Evolutionary conservation across 148 eudicot species (phyloP), one percentile per base, ranked within the genome.

Genomic region (Bassia scoparia): DNA sequence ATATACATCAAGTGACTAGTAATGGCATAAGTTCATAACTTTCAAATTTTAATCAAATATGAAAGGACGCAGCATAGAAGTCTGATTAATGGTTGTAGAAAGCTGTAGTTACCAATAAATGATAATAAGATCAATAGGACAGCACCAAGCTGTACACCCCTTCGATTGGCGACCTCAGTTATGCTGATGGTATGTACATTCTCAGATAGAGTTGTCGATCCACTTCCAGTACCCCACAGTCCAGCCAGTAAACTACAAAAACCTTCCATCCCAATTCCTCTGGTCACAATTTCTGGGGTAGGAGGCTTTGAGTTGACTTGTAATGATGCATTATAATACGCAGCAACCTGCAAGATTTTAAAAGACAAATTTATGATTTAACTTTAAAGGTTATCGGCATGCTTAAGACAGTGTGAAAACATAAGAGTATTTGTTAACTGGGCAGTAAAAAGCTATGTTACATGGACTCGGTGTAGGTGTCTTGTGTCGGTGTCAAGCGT

Each of bases 251-350:
- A 69, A 83, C 97, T 95, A 75, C 96, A 95, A 74, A 91, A 89
- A 31, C 98, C 98, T 88, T 95, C 98, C 80, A 95, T 59, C 60
- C 90, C 98, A 56, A 91, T 87, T 65, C 97, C 98, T 87, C 97
- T 87, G 70, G 86, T 84, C 67, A 91, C 97, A 71, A 88, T 75
- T 55, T 89, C 92, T 6, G 82, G 89, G 44, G 92, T 89, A 24
- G 98, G 98, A 83, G 98, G 89, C 82, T 80, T 91, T 66, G 82
- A 76, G 79, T 88, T 87, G 31, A 84, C 83, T 72, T 83, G 77
- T 72, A 91, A 56, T 59, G 98, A 86, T 80, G 88, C 83, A 18
- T 81, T 77, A 77, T 91, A 93, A 84, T 95, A 95, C 37, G 92
- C 89, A 41, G 91, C 98, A 71, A 95, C 83, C 98, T 95, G 79